These are phyloP conservation scores for Globisporangium takayamanum DNA, from an alignment of 352 stramenopile species.

Conservation along the genomic window DNA sequence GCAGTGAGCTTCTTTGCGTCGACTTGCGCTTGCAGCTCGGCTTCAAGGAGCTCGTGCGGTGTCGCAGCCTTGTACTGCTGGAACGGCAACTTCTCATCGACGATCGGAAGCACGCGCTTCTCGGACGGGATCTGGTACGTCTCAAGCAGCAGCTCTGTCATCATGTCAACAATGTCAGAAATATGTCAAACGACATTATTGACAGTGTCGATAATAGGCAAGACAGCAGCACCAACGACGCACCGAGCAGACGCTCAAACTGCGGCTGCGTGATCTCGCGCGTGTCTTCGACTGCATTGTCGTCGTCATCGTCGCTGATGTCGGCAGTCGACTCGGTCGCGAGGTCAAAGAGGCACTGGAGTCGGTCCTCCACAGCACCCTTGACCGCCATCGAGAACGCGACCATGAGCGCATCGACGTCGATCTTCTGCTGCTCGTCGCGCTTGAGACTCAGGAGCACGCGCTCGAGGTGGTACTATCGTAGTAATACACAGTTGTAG, in stretches of 20 bases:
- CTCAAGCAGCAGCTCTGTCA: constrained; percentile 46
- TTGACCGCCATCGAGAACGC: constrained; percentile 84
- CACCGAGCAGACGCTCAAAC: constrained; percentile 51
- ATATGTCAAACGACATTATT: no score
- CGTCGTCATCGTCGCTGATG: constrained; percentile 9
- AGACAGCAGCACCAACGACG: neutral
- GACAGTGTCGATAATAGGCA: no score
- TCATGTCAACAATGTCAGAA: neutral
- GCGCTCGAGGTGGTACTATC: constrained; percentile 68
- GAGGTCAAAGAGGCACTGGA: constrained; percentile 68
- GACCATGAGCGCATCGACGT: constrained; percentile 68
- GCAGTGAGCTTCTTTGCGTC: constrained; percentile 48
- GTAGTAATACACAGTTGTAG: neutral
- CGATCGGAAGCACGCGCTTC: constrained; percentile 65
- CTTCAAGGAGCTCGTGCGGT: constrained; percentile 27
- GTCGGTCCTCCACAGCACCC: constrained; percentile 55
- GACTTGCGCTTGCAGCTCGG: constrained; percentile 32
- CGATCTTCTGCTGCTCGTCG: constrained; percentile 45
- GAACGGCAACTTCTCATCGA: constrained; percentile 70
- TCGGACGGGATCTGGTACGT: constrained; percentile 84
- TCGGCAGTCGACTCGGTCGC: constrained; percentile 30
- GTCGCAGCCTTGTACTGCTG: constrained; percentile 61
- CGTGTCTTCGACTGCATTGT: constrained; percentile 22
- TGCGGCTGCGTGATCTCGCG: constrained; percentile 50
- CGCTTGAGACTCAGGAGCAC: constrained; percentile 62